Evolutionary conservation across 208 protist genomes (phyloP).

Genomic region (Trypanosoma lewisi): DNA sequence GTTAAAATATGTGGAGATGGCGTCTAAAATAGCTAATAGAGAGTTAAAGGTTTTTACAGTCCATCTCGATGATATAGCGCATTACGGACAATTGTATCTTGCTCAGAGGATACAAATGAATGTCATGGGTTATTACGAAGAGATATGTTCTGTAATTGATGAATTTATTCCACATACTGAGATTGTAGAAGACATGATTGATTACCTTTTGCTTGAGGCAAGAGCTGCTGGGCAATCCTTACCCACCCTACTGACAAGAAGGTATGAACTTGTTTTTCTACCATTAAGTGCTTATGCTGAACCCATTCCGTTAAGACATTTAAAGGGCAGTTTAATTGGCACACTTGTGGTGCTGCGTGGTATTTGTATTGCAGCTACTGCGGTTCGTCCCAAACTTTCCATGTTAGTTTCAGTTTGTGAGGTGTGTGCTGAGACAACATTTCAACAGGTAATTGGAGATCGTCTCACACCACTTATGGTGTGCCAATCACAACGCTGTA

Average conservation of each 20-base stretch:
- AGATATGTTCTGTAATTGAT: constrained; percentile 75
- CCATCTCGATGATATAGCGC: constrained; percentile 60
- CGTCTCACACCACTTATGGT: constrained; percentile 75
- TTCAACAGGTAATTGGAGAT: constrained; percentile 89
- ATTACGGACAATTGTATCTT: constrained; percentile 69
- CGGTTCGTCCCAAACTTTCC: constrained; percentile 76
- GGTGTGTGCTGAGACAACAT: constrained; percentile 85
- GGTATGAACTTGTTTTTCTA: constrained; percentile 74
- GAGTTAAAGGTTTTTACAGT: constrained; percentile 45
- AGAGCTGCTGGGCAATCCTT: constrained; percentile 57
- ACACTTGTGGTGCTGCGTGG: constrained; percentile 79
- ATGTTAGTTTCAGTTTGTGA: constrained; percentile 89
- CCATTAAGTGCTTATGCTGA: constrained; percentile 40
- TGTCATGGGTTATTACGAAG: constrained; percentile 78
- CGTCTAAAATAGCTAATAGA: constrained; percentile 38
- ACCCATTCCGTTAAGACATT: constrained; percentile 61
- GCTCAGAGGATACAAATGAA: constrained; percentile 87
- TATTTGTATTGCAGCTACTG: constrained; percentile 87
- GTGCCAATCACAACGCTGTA: constrained; percentile 88
- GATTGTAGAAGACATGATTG: constrained; percentile 61
- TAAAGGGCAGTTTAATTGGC: constrained; percentile 74
- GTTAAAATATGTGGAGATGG: constrained; percentile 56
- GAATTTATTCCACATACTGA: constrained; percentile 51
- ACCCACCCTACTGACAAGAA: constrained; percentile 56
- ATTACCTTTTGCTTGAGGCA: constrained; percentile 68